Percentiles rank a stretch among this genome's conserved stretches.
Conservation (phyloP, 1,139 yeast species). For the Pichia sp. region DNA sequence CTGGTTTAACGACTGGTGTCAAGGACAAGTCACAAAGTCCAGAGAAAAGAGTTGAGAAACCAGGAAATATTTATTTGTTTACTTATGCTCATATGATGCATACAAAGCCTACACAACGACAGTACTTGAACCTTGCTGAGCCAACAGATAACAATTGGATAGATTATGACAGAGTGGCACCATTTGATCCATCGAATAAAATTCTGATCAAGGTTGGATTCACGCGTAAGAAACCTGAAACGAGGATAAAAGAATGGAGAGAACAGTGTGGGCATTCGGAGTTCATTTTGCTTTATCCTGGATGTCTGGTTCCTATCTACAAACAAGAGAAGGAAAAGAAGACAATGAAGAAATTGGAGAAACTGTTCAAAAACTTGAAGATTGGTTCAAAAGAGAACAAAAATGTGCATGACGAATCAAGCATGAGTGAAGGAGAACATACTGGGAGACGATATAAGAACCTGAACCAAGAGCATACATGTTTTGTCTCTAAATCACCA, state of each 20-base stretch:
- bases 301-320: slow-evolving; percentile 17
- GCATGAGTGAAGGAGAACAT: not conserved
- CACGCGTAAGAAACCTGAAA: slow-evolving; percentile 47
- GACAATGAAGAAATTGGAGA: slow-evolving; percentile 9
- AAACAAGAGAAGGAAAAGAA: slow-evolving; percentile 15
- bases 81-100: slow-evolving; percentile 44
- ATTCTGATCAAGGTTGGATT: slow-evolving; percentile 55
- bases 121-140: slow-evolving; percentile 33
- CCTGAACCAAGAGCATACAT: slow-evolving; percentile 21
- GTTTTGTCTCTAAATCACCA: slow-evolving; percentile 40
- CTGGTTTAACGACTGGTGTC: not conserved
- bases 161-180: slow-evolving; percentile 33
- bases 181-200: slow-evolving; percentile 40
- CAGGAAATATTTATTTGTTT: slow-evolving; percentile 54
- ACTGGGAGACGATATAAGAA: slow-evolving; percentile 14
- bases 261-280: slow-evolving; percentile 47
- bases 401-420: not conserved
- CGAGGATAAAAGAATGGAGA: slow-evolving; percentile 54
- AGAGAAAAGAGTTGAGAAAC: not conserved
- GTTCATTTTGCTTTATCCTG: slow-evolving; percentile 39
- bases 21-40: not conserved
- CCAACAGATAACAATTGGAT: slow-evolving; percentile 21
- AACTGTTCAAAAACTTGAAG: slow-evolving; percentile 18
- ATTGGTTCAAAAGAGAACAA: slow-evolving; percentile 7
- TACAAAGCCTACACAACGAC: slow-evolving; percentile 28